Conservation (phyloP, 352 stramenopile species). For the Saprolegnia diclina region DNA sequence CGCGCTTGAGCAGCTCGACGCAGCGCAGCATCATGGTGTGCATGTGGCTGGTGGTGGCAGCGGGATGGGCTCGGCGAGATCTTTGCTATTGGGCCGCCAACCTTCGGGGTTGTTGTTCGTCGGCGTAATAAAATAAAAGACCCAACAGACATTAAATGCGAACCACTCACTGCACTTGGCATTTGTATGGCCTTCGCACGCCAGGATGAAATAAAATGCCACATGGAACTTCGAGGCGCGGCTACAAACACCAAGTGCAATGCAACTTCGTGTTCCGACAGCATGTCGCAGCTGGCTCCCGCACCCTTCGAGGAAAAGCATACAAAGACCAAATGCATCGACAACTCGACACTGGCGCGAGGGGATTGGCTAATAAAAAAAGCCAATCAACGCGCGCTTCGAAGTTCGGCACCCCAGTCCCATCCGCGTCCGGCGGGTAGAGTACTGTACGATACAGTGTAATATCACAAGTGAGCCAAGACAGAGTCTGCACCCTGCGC, state of each 20-base stretch:
- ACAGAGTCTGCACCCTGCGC: too few species aligned
- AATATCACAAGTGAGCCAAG: too few species aligned
- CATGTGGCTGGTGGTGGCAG: not conserved
- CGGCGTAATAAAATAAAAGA: not conserved
- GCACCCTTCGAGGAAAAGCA: not conserved
- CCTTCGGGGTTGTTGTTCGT: slow-evolving; percentile 1
- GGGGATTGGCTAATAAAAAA: not conserved
- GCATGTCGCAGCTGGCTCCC: not conserved
- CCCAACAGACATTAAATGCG: not conserved
- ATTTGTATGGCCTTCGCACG: not conserved
- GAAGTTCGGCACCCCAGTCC: not conserved
- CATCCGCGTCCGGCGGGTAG: not conserved
- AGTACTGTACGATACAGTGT: too few species aligned
- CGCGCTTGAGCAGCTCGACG: slow-evolving; percentile 7
- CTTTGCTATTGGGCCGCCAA: not conserved
- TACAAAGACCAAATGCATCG: not conserved
- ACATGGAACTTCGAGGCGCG: not conserved
- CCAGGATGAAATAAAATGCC: not conserved
- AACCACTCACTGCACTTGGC: not conserved
- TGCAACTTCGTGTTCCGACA: not conserved
- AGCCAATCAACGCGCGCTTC: not conserved
- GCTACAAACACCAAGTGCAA: not conserved
- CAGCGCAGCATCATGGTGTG: slow-evolving; percentile 6
- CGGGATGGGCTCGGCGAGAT: not conserved
- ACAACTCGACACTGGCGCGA: not conserved